Base-by-base conservation (phyloP, 208 protist genomes). In the Polymyxa betae region DNA sequence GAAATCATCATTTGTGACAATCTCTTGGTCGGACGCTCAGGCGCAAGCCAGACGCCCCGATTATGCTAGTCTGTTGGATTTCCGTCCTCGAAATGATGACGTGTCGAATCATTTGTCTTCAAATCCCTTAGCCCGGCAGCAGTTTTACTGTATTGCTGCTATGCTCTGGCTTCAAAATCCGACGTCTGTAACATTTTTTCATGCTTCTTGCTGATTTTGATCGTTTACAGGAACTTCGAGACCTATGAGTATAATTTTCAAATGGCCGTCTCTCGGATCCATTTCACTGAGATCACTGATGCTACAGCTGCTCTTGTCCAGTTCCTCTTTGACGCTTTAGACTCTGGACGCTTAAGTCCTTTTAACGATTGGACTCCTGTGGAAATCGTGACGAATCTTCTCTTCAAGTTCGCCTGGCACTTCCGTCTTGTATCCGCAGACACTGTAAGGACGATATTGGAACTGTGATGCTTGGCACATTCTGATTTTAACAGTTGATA, bases 221-320 rank as follows among this genome's bases (percentile, higher is more conserved):
- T n/a, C n/a, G n/a, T 16, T 66, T 82, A n/a, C n/a, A 82, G 72
- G 72, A 35, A 82, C 72, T 82, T 82, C n/a, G 35, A 45, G 35
- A 43, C n/a, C 35, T 82, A 82, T n/a, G 72, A 82, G n/a, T 82
- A 82, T 43, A 82, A 82, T 82, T 82, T 82, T 43, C 72, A 82
- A n/a, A 82, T n/a, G 72, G 72, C 72, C 10, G 10, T 82, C 10
- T 43, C n/a, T 82, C 72, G 35, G 5, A 35, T 82, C 16, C 72
- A 45, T n/a, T 5, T n/a, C 10, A 5, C 16, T 5, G 72, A 82
- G n/a, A 43, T 82, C 16, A 5, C 72, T 20, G 72, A 82, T 35
- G 72, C 72, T 16, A 43, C 72, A 20, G 72, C 35, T 5, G n/a
- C 35, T 40, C 72, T 82, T 20, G 72, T 82, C 72, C 16, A 82